Conservation (phyloP, 495 filamentous ascomycete genomes). For the Saxispiralis lemnorum region DNA sequence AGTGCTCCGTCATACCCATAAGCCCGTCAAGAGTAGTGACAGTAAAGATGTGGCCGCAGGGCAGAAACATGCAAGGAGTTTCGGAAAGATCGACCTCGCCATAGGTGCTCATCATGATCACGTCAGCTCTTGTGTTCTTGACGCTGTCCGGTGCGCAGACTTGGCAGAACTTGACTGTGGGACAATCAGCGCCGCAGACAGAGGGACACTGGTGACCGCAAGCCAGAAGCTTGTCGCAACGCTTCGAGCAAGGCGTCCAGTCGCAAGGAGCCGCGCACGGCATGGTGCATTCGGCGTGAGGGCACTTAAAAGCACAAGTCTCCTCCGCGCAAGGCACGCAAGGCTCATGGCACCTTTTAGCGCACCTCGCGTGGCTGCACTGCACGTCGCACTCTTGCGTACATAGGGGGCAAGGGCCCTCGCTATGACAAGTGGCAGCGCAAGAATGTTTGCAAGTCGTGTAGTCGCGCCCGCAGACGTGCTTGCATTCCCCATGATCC, state of each 20-base stretch:
- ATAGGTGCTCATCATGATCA: slow-evolving; percentile 33
- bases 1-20: slow-evolving; percentile 44
- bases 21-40: slow-evolving; percentile 43
- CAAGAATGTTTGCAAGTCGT: slow-evolving; percentile 44
- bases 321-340: slow-evolving; percentile 46
- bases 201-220: slow-evolving; percentile 44
- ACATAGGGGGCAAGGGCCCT: slow-evolving; percentile 37
- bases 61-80: slow-evolving; percentile 43
- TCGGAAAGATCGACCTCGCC: slow-evolving; percentile 38
- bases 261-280: slow-evolving; percentile 47
- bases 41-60: slow-evolving; percentile 50
- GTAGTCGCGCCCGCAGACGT: slow-evolving; percentile 35
- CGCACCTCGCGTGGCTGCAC: slow-evolving; percentile 46
- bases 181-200: slow-evolving; percentile 50
- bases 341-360: slow-evolving; percentile 40
- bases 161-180: slow-evolving; percentile 38
- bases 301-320: slow-evolving; percentile 38
- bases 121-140: slow-evolving; percentile 34
- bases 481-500: slow-evolving; percentile 35
- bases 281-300: slow-evolving; percentile 39
- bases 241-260: slow-evolving; percentile 44
- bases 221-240: slow-evolving; percentile 36
- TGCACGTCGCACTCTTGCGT: slow-evolving; percentile 37
- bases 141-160: slow-evolving; percentile 29
- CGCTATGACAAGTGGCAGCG: slow-evolving; percentile 34